These are phyloP conservation scores for Neospermospora avenae DNA, from an alignment of 2,329 filamentous ascomycete species.

Conservation along the genomic window DNA sequence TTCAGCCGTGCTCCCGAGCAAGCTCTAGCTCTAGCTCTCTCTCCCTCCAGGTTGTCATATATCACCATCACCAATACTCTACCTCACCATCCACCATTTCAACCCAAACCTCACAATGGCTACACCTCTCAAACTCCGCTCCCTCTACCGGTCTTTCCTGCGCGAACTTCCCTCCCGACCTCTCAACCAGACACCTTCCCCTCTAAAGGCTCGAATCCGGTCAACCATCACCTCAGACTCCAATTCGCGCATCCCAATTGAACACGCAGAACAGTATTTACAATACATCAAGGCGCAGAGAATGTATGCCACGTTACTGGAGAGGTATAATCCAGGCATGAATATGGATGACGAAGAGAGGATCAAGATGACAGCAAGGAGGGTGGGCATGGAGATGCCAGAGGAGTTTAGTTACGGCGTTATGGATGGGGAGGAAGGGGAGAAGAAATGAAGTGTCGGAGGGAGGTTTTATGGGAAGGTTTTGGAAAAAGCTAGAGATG, in stretches of 20 bases:
- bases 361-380: conserved; percentile 75
- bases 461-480: no score
- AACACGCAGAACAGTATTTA: conserved; percentile 72
- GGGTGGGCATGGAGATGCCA: conserved; percentile 89
- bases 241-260: conserved; percentile 32
- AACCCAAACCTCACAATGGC: conserved; percentile 32
- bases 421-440: not conserved
- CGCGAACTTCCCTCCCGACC: conserved; percentile 79
- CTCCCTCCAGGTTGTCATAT: not conserved
- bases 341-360: conserved; percentile 82
- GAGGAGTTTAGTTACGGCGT: conserved; percentile 45
- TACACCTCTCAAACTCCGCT: conserved; percentile 51
- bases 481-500: not conserved
- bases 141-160: conserved; percentile 83
- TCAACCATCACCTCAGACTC: conserved; percentile 49
- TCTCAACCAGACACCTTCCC: conserved; percentile 49
- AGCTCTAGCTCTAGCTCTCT: not conserved
- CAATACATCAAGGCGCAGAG: conserved; percentile 84
- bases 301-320: conserved; percentile 74
- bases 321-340: conserved; percentile 93
- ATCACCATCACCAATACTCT: not conserved
- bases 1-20: not conserved
- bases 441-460: not conserved
- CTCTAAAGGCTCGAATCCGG: conserved; percentile 68
- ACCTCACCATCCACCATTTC: conserved; percentile 14